Conservation (phyloP, 73 alveolate species). For the Tetrahymena thermophila region DNA sequence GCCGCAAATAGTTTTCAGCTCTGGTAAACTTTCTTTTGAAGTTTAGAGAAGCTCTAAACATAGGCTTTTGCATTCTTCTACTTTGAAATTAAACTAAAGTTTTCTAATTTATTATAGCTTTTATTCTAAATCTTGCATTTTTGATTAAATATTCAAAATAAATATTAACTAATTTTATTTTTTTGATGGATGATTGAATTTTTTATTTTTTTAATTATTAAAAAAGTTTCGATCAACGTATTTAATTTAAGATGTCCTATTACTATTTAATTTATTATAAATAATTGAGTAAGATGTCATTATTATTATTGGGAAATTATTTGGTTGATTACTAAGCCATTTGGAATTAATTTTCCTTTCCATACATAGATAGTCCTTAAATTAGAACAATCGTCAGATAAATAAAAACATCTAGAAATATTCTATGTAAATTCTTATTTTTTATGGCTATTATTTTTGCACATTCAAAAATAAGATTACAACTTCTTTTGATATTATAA, state of each 20-base stretch:
- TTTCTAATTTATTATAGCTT: not conserved
- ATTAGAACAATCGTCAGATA: not conserved
- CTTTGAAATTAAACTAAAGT: not conserved
- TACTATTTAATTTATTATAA: not conserved
- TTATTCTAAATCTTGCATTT: not conserved
- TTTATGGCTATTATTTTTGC: not conserved
- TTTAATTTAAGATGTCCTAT: not conserved
- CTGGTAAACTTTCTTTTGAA: not conserved
- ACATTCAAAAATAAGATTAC: not conserved
- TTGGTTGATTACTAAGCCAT: not conserved
- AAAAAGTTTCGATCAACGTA: not conserved
- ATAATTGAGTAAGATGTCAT: not conserved
- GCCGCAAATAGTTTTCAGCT: not conserved
- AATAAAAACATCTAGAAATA: not conserved
- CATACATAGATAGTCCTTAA: too few species aligned
- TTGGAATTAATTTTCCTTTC: not conserved
- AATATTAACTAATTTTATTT: not conserved
- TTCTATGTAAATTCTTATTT: not conserved
- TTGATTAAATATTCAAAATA: not conserved
- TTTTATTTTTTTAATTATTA: too few species aligned
- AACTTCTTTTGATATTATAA: too few species aligned
- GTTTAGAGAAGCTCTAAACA: not conserved
- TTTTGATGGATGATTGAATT: not conserved
- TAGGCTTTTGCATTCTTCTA: not conserved
- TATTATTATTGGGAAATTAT: not conserved